Conservation (phyloP, 2,329 filamentous ascomycete genomes). For the Chaetomium strumarium region DNA sequence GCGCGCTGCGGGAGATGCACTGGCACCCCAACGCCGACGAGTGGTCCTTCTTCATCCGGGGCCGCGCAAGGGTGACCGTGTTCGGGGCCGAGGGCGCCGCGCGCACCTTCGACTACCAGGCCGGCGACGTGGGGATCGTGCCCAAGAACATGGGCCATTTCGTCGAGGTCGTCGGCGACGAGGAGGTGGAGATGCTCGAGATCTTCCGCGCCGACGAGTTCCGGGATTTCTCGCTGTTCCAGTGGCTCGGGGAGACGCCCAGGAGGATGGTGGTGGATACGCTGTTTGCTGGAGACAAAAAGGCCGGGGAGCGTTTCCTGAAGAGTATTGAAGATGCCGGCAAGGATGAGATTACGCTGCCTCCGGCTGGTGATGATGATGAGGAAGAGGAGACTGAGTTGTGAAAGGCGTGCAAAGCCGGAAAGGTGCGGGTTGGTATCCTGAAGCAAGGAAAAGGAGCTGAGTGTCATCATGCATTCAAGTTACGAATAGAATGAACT, state of each 20-base stretch:
- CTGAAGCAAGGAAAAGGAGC: background rate
- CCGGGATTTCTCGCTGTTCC: slow-evolving; percentile 65
- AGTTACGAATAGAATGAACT: too few species aligned
- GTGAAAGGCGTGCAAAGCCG: background rate
- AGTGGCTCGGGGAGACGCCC: slow-evolving; percentile 70
- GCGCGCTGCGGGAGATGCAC: slow-evolving; percentile 72
- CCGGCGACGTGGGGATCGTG: slow-evolving; percentile 72
- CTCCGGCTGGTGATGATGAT: background rate
- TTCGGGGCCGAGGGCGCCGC: slow-evolving; percentile 65
- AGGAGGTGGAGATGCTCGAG: slow-evolving; percentile 69
- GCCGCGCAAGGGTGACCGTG: slow-evolving; percentile 66
- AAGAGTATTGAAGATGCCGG: slow-evolving; percentile 55
- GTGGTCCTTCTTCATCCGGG: slow-evolving; percentile 73
- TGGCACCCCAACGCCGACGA: slow-evolving; percentile 77
- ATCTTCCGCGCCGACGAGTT: slow-evolving; percentile 68
- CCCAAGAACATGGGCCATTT: slow-evolving; percentile 75
- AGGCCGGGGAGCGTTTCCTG: slow-evolving; percentile 58
- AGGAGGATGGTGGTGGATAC: slow-evolving; percentile 60
- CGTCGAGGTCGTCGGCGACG: slow-evolving; percentile 74
- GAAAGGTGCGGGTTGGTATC: background rate
- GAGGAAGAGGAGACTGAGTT: background rate
- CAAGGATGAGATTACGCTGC: slow-evolving; percentile 39
- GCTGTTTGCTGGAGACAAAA: slow-evolving; percentile 55
- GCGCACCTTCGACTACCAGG: slow-evolving; percentile 68
- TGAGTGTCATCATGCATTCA: too few species aligned